These are phyloP conservation scores for Tuber umbilicatum DNA, from an alignment of 495 filamentous ascomycete genomes.

Conservation along the genomic window DNA sequence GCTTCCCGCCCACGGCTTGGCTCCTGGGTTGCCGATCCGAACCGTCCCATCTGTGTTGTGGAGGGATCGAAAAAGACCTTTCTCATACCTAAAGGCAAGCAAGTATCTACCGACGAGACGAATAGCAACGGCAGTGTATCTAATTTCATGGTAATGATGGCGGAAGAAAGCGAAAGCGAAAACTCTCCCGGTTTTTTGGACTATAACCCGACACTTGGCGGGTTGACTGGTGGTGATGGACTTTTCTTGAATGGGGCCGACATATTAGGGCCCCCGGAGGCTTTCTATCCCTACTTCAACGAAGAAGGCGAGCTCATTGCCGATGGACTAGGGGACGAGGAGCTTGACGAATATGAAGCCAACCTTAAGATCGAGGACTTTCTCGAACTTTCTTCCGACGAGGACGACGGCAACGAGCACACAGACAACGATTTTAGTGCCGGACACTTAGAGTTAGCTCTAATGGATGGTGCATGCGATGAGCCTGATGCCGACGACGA, in stretches of 20 bases:
- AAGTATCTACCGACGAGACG: constrained; percentile 17
- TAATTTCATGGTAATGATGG: constrained; percentile 19
- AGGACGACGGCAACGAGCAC: constrained; percentile 26
- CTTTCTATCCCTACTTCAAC: constrained; percentile 19
- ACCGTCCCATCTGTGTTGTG: constrained; percentile 40
- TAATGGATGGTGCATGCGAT: constrained; percentile 25
- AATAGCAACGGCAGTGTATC: constrained; percentile 16
- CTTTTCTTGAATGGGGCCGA: constrained; percentile 27
- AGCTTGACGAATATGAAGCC: constrained; percentile 37
- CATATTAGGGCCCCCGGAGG: constrained; percentile 26
- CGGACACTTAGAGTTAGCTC: constrained; percentile 14
- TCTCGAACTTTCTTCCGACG: constrained; percentile 36
- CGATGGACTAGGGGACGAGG: constrained; percentile 26
- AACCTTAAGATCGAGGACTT: constrained; percentile 36
- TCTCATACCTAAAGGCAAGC: constrained; percentile 27
- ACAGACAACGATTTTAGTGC: constrained; percentile 13
- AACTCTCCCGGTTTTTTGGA: constrained; percentile 21
- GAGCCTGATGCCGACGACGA: constrained; percentile 30
- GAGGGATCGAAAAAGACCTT: constrained; percentile 41
- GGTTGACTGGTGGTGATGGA: constrained; percentile 24
- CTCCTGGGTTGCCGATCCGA: constrained; percentile 40
- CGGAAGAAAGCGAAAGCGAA: constrained; percentile 39
- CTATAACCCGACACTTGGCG: constrained; percentile 33
- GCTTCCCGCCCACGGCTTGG: constrained; percentile 29
- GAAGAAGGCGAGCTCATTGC: constrained; percentile 26